Base-by-base conservation (phyloP, 2,329 filamentous ascomycete species). In the Pyrenochaeta sp. region DNA sequence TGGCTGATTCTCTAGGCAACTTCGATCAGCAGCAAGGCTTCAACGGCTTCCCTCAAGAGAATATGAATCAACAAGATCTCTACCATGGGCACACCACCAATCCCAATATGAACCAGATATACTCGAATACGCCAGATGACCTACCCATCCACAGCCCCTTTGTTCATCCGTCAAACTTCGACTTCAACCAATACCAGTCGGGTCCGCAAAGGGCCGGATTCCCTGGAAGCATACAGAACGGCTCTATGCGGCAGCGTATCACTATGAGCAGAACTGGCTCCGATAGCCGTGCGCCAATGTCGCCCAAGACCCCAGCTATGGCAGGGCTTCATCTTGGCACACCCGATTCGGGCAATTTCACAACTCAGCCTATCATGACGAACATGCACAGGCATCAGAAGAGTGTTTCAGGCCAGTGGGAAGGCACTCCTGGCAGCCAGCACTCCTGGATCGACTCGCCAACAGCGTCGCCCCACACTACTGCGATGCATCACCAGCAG, bases 101-200 rank as follows among this genome's bases (percentile, higher is more conserved):
- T 64, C 86, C 88, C 47, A 88, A 90, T 56, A 88, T 92, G 72
- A 90, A 91, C 64, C 77, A 78, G 72, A 88, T 92, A 61, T 98
- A 91, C 78, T 97, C 94, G 22, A 92, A 91, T 75, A 97, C 93
- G 1, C 93, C 94, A 3, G 94, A 98, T 60, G 92, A 92, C 51
- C 90, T 92, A 52, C 93, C 94, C 5, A 94, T 97, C 59, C 91
- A 96, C 72, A 97, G 93, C 70, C 94, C 94, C 0, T 97, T 93
- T 72, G 86, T 91, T 42, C 87, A 90, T 52, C 82, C 81, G 1
- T 66, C 69, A 67, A 88, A 86, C 72, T 95, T 93, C 81, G 90
- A 89, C 78, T 90, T 91, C 72, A 84, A 84, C 36, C 91, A 93
- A 64, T 96, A 92, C 76, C 87, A 90, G 44, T 86, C 86, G 57